Evolutionary conservation across 495 filamentous ascomycete genomes (phyloP).

Genomic region (Talaromyces ruber): DNA sequence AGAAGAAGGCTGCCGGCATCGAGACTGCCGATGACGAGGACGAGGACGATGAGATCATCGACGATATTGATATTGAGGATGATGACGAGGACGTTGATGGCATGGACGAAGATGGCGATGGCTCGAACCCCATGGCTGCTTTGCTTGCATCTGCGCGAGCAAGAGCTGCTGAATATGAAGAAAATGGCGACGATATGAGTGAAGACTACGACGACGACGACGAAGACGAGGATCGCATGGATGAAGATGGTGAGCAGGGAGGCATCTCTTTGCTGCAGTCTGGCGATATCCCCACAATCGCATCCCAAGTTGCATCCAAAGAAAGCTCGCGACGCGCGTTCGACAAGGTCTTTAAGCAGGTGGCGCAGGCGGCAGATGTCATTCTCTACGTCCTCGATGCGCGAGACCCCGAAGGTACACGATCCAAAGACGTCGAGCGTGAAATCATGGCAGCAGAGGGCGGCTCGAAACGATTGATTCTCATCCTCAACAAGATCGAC

Average conservation of each 20-base stretch:
- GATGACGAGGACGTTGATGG: conserved; percentile 45
- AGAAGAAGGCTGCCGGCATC: conserved; percentile 27
- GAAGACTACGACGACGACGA: conserved; percentile 50
- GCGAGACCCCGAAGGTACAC: conserved; percentile 82
- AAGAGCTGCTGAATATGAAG: conserved; percentile 74
- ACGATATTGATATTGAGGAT: conserved; percentile 32
- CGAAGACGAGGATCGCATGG: conserved; percentile 28
- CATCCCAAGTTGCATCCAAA: conserved; percentile 33
- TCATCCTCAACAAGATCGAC: conserved; percentile 96
- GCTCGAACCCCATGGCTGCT: conserved; percentile 85
- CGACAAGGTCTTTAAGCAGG: conserved; percentile 93
- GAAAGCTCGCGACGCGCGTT: conserved; percentile 77
- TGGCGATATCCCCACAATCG: conserved; percentile 17
- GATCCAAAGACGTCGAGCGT: conserved; percentile 83
- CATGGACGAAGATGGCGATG: conserved; percentile 45
- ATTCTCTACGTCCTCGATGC: conserved; percentile 93
- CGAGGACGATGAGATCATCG: conserved; percentile 35
- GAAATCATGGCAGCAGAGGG: conserved; percentile 77
- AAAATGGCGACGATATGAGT: conserved; percentile 48
- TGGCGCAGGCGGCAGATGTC: conserved; percentile 84
- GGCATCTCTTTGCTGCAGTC: conserved; percentile 8
- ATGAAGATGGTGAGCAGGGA: conserved; percentile 37
- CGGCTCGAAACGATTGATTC: conserved; percentile 80
- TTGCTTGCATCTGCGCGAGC: conserved; percentile 83
- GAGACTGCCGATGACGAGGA: conserved; percentile 31